These are phyloP conservation scores for Nectriaceae sp. DNA, from an alignment of 2,329 filamentous ascomycete species.

Conservation along the genomic window DNA sequence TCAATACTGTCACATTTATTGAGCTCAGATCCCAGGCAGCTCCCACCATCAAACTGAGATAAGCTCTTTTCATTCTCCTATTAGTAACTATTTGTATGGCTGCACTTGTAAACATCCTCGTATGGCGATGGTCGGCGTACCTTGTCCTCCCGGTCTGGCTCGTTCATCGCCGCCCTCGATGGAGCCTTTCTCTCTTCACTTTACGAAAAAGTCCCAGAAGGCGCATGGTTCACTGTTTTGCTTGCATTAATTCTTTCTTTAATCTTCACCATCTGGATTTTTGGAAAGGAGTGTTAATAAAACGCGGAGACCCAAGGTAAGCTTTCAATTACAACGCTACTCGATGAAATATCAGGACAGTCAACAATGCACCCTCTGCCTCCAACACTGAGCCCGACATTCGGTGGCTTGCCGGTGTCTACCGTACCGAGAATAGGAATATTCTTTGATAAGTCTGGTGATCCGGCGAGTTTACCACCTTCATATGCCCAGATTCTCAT, in stretches of 20 bases:
- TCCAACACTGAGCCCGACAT: conserved; percentile 10
- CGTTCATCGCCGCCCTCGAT: conserved; percentile 63
- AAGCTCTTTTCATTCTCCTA: background rate
- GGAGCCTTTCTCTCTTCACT: conserved; percentile 68
- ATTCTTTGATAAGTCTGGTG: conserved; percentile 74
- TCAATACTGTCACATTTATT: conserved; percentile 73
- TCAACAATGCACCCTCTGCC: background rate
- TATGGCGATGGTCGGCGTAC: conserved; percentile 64
- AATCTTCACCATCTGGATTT: conserved; percentile 75
- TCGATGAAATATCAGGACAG: conserved; percentile 8
- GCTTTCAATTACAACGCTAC: conserved; percentile 43
- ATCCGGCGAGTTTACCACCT: background rate
- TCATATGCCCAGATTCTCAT: conserved; percentile 68
- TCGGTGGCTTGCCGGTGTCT: conserved; percentile 42
- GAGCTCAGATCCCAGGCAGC: too few relatives aligned
- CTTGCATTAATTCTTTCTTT: conserved; percentile 60
- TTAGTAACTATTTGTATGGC: conserved; percentile 69
- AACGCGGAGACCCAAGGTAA: conserved; percentile 63
- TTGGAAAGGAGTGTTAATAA: conserved; percentile 77
- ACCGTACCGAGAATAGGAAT: conserved; percentile 62
- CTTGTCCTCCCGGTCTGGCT: conserved; percentile 62
- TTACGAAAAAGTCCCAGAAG: conserved; percentile 69
- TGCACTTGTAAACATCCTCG: conserved; percentile 66
- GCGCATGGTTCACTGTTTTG: conserved; percentile 74
- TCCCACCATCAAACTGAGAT: background rate